Base-by-base conservation (phyloP, 208 protist genomes). In the Leishmania lainsoni region DNA sequence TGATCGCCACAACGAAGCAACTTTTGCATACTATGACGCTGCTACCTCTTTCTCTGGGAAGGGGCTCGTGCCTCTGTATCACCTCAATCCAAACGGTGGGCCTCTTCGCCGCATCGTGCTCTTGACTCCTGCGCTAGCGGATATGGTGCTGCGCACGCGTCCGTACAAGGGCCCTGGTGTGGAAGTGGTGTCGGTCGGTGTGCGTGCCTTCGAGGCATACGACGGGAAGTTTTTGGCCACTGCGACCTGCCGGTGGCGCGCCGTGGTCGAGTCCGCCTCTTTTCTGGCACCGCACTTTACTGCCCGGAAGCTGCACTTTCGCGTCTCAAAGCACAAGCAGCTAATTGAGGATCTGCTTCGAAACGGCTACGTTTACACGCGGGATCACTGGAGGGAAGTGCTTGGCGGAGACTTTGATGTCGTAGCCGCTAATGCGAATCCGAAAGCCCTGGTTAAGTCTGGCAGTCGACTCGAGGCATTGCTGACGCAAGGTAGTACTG, bases 151-250 rank as follows among this genome's bases (percentile, higher is more conserved):
- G 77, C 80, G 85, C 54, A 94, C 89, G 2, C 85, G 85, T 14
- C 93, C 93, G 6, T 98, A 94, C 89, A 98, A 98, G 80, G 95
- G 95, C 5, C 95, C 95, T 51, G 95, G 95, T 14, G 91, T 98
- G n/a, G 93, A 98, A 85, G 83, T 98, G 69, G 90, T 98, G 59
- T 90, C 92, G 12, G 89, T 91, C 29, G 95, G 95, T 56, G 87
- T 91, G 73, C 91, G 93, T 72, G 92, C 91, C 66, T 97, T 98
- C 80, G 93, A 98, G 86, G 85, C 85, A 70, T 97, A 97, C 80
- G 93, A 97, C 80, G 87, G 83, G 32, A 93, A 85, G 58, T 98
- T 91, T 78, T 87, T 98, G 42, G 9, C 87, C 12, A 72, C 87
- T 56, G 92, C 93, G 8, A 69, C 22, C 51, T 98, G 95, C 83